Evolutionary conservation across 495 filamentous ascomycete species (phyloP), one percentile per base, ranked within the genome.

Genomic region (Podospora bellae-mahoneyi): DNA sequence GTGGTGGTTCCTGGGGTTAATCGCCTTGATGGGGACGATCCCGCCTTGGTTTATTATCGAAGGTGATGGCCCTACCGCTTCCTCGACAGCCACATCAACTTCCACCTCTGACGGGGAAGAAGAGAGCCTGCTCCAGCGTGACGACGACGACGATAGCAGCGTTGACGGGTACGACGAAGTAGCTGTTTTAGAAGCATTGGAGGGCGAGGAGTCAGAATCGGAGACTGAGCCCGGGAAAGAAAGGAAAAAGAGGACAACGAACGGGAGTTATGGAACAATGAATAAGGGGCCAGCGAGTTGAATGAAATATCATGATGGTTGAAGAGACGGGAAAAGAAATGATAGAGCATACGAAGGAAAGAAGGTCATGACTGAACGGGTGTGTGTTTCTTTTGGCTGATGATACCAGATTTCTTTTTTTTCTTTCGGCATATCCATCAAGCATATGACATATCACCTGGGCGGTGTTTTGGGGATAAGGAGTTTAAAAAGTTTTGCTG

Each of bases 1-100:
- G 0, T 97, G 91, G 89, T 96, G 92, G 91, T 74, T 88, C 5
- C 78, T 96, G 18, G 81, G 85, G 0, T 68, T 75, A 2, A 77
- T 95, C 55, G 83, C 88, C 0, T 64, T 84, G 6, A 54, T 90
- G 9, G 90, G 89, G 56, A 85, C 87, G 2, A 73, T 96, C 6
- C 88, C 91, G 3, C 82, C 88, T 6, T 90, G 86, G 76, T 89
- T 86, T 77, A 84, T 94, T 27, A 82, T 88, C 3, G 94, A 97
- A 74, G 87, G 87, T 44, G 89, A 94, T 26, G 92, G 91, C 0
- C 92, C 91, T 64, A 80, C 15, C 6, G 55, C 55, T 20, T 26
- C 55, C 6, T 19, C 55, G 55, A 18, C 23, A 4, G 3, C 23
- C 1, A 27, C n/a, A n/a, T 63, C 61, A 27, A 61, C 16, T 63